Base-by-base conservation (phyloP, 192 early-diverging fungal genomes). In the Fimicolochytrium jonesii region DNA sequence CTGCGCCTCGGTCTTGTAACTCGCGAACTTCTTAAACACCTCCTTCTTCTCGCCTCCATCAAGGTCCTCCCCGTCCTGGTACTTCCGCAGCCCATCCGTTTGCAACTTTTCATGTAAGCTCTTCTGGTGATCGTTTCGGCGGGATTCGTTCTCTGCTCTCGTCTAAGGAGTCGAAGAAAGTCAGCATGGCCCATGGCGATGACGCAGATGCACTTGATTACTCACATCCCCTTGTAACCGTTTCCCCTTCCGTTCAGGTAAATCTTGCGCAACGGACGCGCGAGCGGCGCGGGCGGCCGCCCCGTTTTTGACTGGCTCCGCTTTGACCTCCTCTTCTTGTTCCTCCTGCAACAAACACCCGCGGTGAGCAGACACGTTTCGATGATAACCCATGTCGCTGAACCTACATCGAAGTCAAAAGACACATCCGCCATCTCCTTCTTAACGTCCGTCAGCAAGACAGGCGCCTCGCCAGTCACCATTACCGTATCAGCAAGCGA, bases 1-100 rank as follows among this genome's bases (percentile, higher is more conserved):
- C 25, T 86, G 81, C 0, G 87, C 81, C 53, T 97, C 97, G 61
- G 89, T 81, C 69, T 90, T 87, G 72, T 99, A 99, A 80, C 92
- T 93, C 71, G 97, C 97, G 72, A 94, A 96, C 71, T 90, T 89
- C 54, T 83, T 83, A 68, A 95, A 91, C 18, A 81, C 78, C 17
- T 79, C 81, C 66, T 88, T 82, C 46, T 88, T 77, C 42, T 91
- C 83, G 39, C 77, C 80, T 42, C 79, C 77, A 18, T 75, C 76
- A 20, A 81, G 80, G 9, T 69, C 77, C 2, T 52, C 61, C 5
- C 71, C 79, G 35, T 88, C 87, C 0, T 85, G 76, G 75, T 87
- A 99, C 34, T 86, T 79, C 31, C 81, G 76, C n/a, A 91, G 65
- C 9, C 94, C 95, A 44, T 92, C 92, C 0, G 75, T 82, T 20